phyloP scores from a whole-genome alignment of 176 grass and related monocot species.

The sorghum (Sorghum bicolor) region Sorghum_bicolor_NCBIv3 NC_012872.2:53255501-53256000 shows the following conservation, averaged over 20 bases:
- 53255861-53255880: neutral
- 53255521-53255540: neutral
- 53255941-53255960: slow-evolving; percentile 84
- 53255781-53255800: neutral
- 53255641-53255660: slow-evolving; percentile 11
- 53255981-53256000: slow-evolving; percentile 89
- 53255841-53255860: neutral
- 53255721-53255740: neutral
- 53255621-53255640: slow-evolving; percentile 30
- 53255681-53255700: neutral
- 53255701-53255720: neutral
- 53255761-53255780: slow-evolving; percentile 11
- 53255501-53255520: neutral
- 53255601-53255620: neutral
- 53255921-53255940: slow-evolving; percentile 90
- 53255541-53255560: neutral
- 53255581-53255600: slow-evolving; percentile 19
- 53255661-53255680: slow-evolving; percentile 1
- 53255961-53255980: slow-evolving; percentile 93
- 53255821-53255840: neutral
- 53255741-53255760: slow-evolving; percentile 7
- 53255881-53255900: slow-evolving; percentile 79
- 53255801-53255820: neutral
- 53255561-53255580: neutral
- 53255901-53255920: slow-evolving; percentile 90